Conservation (phyloP, 2,329 filamentous ascomycete genomes). For the Calonectria hawksworthii region DNA sequence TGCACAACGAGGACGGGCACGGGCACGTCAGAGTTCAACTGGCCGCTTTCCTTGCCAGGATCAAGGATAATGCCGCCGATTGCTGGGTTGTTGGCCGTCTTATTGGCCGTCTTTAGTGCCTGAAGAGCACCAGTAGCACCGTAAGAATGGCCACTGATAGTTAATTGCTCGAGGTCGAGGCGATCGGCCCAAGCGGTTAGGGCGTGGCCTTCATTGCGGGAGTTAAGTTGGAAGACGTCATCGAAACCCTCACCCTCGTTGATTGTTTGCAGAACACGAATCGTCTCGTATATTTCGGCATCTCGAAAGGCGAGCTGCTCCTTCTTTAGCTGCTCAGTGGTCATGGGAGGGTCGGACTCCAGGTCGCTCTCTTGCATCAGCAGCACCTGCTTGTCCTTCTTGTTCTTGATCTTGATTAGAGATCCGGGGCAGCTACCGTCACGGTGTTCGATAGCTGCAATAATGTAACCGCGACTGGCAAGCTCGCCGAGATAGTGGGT, state of each 20-base stretch:
- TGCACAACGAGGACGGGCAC: slow-evolving; percentile 74
- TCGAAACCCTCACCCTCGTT: slow-evolving; percentile 55
- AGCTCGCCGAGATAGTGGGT: slow-evolving; percentile 65
- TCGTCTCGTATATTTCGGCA: slow-evolving; percentile 62
- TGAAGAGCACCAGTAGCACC: slow-evolving; percentile 75
- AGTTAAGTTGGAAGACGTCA: slow-evolving; percentile 56
- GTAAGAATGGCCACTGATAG: slow-evolving; percentile 75
- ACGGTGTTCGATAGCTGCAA: slow-evolving; percentile 66
- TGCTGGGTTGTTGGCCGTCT: slow-evolving; percentile 54
- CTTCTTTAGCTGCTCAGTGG: slow-evolving; percentile 55
- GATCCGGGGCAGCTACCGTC: slow-evolving; percentile 65
- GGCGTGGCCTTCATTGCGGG: slow-evolving; percentile 60
- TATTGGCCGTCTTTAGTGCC: slow-evolving; percentile 63
- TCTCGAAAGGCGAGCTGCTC: slow-evolving; percentile 65
- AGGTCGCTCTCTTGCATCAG: slow-evolving; percentile 55
- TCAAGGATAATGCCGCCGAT: slow-evolving; percentile 74
- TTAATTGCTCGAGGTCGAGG: slow-evolving; percentile 67
- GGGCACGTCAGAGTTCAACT: slow-evolving; percentile 69
- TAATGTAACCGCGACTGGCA: slow-evolving; percentile 63
- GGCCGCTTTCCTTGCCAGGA: slow-evolving; percentile 75
- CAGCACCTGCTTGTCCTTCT: slow-evolving; percentile 48
- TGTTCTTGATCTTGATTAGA: slow-evolving; percentile 51
- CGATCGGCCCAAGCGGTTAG: slow-evolving; percentile 66
- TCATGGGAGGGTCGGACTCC: slow-evolving; percentile 48
- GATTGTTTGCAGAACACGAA: slow-evolving; percentile 57